A percentile compares a stretch with the other conserved stretches of the same genome.
Conservation (phyloP, 2,329 filamentous ascomycete genomes). For the Aspergillus quadrilineatus region DNA sequence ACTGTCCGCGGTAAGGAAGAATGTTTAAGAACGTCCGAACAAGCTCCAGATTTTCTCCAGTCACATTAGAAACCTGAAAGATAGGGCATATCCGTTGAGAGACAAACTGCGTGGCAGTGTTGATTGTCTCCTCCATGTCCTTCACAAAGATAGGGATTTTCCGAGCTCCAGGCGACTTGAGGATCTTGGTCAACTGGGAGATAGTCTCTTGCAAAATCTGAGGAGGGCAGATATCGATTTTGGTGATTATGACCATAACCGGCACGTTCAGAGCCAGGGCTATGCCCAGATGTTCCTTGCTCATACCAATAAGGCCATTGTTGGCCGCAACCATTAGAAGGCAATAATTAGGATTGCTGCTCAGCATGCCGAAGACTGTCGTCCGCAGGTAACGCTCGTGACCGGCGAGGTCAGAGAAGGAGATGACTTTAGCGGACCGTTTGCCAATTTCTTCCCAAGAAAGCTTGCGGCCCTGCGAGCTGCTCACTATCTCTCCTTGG, state of each 20-base stretch:
- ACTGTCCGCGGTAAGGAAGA: constrained; percentile 88
- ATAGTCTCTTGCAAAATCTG: constrained; percentile 94
- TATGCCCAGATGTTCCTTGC: constrained; percentile 94
- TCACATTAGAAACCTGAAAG: constrained; percentile 98
- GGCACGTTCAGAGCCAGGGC: constrained; percentile 92
- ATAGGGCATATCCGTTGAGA: constrained; percentile 93
- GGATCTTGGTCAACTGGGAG: constrained; percentile 83
- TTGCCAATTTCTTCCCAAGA: constrained; percentile 98
- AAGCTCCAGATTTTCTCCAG: constrained; percentile 83
- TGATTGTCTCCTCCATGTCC: constrained; percentile 84
- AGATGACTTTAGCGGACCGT: constrained; percentile 91
- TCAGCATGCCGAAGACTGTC: constrained; percentile 91
- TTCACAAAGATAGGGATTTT: constrained; percentile 98
- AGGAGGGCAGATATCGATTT: constrained; percentile 96
- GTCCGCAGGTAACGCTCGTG: constrained; percentile 95
- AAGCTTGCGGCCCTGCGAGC: constrained; percentile 78
- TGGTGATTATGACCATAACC: constrained; percentile 96
- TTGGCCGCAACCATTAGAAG: constrained; percentile 98
- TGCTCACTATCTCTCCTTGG: constrained; percentile 75
- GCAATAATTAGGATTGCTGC: constrained; percentile 95
- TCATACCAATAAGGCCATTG: constrained; percentile 96
- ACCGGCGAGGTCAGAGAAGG: constrained; percentile 91
- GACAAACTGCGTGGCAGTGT: constrained; percentile 94
- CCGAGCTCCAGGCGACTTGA: constrained; percentile 87
- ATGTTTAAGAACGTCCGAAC: constrained; percentile 94